Base-by-base conservation (phyloP, 345 rosid genomes). In the Laguncularia racemosa region DNA sequence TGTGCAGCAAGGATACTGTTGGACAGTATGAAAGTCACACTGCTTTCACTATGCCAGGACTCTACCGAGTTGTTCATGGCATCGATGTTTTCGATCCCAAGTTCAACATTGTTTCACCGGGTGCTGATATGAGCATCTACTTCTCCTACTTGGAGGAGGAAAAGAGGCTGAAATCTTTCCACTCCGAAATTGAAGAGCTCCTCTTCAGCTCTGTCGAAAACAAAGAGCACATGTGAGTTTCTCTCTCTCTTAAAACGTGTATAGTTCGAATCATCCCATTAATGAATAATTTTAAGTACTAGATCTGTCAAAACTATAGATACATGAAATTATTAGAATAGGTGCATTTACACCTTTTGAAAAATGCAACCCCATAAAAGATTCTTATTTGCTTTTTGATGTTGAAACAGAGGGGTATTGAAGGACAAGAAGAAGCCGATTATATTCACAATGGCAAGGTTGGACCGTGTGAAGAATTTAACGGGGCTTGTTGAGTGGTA, bases 401-500 rank as follows among this genome's bases (percentile, higher is more conserved):
- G 28, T 23, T 6, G 28, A 17, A 20, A 55, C 82, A 89, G 97
- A 58, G 80, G 97, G 55, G 91, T 88, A 55, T 77, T 91, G 18
- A 85, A 81, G 44, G 97, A 88, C 72, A 76, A 78, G 60, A 81
- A n/a, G 60, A 88, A 88, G 86, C 91, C 97, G 2, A 88, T 91
- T 26, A 57, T 91, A 16, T 91, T 91, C 70, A 88, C 97, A 10
- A 91, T 91, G 97, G 97, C 97, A 20, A 83, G 97, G 78, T 79
- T 91, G 20, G 96, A 91, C 74, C 89, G 97, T 18, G 97, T 91
- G 11, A 91, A 91, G 86, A 91, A 91, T 61, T 67, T 91, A 62
- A 12, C 82, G 0, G 96, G 97, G 58, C 95, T 88, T 20, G 96
- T 91, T 0, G 96, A 91, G 70, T 91, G 97, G 97, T 91, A 91